A percentile compares a stretch with the other conserved stretches of the same genome.
phyloP scores from a whole-genome alignment of 441 rosid genomes.

The Croton laevigatus region DNA sequence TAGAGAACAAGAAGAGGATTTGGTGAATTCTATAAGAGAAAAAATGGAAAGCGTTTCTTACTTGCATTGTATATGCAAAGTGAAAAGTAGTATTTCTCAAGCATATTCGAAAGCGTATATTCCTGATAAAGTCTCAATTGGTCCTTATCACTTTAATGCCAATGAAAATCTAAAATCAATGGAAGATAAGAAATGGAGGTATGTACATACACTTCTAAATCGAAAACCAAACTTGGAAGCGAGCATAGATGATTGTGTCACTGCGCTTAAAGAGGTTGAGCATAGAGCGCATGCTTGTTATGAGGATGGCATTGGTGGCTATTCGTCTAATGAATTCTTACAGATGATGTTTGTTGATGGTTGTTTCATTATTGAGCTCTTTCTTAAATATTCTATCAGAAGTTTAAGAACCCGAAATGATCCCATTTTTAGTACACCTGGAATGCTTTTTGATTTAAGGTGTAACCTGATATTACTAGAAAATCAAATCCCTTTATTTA shows the following conservation, averaged over 20 bases:
- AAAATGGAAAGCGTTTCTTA: slow-evolving; percentile 40
- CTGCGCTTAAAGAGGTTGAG: slow-evolving; percentile 39
- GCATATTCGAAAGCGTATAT: slow-evolving; percentile 15
- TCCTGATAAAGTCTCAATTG: slow-evolving; percentile 45
- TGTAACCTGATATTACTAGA: slow-evolving; percentile 44
- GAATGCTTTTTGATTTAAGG: slow-evolving; percentile 43
- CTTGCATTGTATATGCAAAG: slow-evolving; percentile 33
- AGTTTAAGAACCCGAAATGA: slow-evolving; percentile 43
- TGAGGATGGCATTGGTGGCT: neutral
- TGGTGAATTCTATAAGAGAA: slow-evolving; percentile 32
- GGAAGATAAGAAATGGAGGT: slow-evolving; percentile 53
- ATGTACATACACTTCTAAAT: slow-evolving; percentile 39
- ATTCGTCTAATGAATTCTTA: slow-evolving; percentile 29
- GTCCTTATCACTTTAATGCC: slow-evolving; percentile 37
- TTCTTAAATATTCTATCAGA: slow-evolving; percentile 34
- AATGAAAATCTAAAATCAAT: neutral
- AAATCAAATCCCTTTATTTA: slow-evolving; percentile 57
- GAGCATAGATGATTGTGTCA: slow-evolving; percentile 35
- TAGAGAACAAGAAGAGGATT: slow-evolving; percentile 16
- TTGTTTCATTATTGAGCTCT: slow-evolving; percentile 51
- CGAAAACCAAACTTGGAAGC: slow-evolving; percentile 38
- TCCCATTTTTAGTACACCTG: slow-evolving; percentile 38
- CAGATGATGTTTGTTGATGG: slow-evolving; percentile 51
- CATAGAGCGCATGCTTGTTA: slow-evolving; percentile 40
- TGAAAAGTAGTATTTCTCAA: slow-evolving; percentile 11